Percentiles rank a stretch among this genome's conserved stretches.
phyloP scores from a whole-genome alignment of 306 rosid genomes.

The Malus fusca region DNA sequence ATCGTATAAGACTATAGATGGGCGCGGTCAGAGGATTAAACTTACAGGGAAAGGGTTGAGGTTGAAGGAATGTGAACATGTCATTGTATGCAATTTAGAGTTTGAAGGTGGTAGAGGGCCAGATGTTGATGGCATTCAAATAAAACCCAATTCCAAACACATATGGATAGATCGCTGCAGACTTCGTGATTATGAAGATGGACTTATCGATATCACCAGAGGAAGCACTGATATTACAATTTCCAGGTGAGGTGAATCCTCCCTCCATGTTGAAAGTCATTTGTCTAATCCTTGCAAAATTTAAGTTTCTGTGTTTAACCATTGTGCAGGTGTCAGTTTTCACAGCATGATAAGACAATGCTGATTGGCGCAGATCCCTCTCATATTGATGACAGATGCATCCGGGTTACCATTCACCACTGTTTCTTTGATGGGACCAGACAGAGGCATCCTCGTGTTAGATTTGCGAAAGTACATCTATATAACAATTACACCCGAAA shows the following conservation, averaged over 20 bases:
- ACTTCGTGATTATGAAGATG: conserved; percentile 78
- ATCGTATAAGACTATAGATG: conserved; percentile 78
- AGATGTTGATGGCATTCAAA: conserved; percentile 91
- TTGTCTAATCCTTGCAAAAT: not conserved
- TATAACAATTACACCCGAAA: conserved; percentile 83
- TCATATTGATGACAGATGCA: conserved; percentile 65
- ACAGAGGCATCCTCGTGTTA: conserved; percentile 92
- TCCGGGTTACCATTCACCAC: conserved; percentile 88
- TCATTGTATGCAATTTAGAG: conserved; percentile 86
- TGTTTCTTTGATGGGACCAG: conserved; percentile 90
- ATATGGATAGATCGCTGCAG: conserved; percentile 94
- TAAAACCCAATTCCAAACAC: conserved; percentile 88
- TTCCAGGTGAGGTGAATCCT: conserved; percentile 53
- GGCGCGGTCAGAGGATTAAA: conserved; percentile 77
- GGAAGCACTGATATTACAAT: conserved; percentile 80
- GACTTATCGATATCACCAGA: conserved; percentile 80
- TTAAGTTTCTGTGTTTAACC: conserved; percentile 11
- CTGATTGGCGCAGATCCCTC: conserved; percentile 90
- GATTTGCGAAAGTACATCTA: conserved; percentile 77
- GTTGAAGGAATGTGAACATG: conserved; percentile 89
- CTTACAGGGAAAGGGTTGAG: conserved; percentile 75
- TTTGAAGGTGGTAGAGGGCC: conserved; percentile 92
- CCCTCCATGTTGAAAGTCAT: not conserved
- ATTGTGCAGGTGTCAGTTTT: conserved; percentile 69
- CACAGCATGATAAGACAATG: conserved; percentile 80